Base-by-base conservation (phyloP, 108 stramenopile species). In the Pseudonitzschia delicatissima region DNA sequence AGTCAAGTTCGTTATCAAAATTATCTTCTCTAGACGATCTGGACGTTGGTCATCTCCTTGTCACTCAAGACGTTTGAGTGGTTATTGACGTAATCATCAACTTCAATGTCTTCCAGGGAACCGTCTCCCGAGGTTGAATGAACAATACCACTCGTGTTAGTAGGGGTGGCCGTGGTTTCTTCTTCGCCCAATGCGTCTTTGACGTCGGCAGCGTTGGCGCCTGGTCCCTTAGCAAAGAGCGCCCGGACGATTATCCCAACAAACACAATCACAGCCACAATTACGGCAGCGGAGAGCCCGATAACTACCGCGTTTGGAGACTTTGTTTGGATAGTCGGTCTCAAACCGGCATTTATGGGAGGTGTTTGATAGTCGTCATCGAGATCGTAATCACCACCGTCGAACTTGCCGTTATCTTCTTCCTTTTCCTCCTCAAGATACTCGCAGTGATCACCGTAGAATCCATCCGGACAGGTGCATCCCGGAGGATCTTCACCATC, bases 371-470 rank as follows among this genome's bases (percentile, higher is more conserved):
- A 11, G 13, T 42, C 15, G 50, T 18, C 50, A 28, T 12, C 50
- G 23, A 23, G 23, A 23, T 25, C 26, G 50, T 4, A 13, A 23
- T 6, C 50, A 51, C 5, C 12, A 21, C 17, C 39, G 31, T 3
- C 9, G 55, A n/a, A 32, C 2, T n/a, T 35, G 36, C 18, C 37
- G 39, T 21, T 7, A 13, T 23, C n/a, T 28, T 11, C 18, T 48
- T 13, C 45, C 1, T 13, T 20, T n/a, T 33, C 36, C 1, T 68
- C 45, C 26, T 48, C 47, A 32, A 76, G 47, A 42, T 64, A 59
- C 48, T 78, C 77, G 49, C 77, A 78, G 42, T 72, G 77, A 31
- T 53, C 44, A 12, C 77, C 77, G 4, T 21, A 36, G 62, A 63
- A 78, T 26, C 66, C 70, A 7, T 70, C 45, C 17, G 64, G 49